phyloP scores from a whole-genome alignment of 108 stramenopile genomes.

The Cylindrotheca closterium region DNA sequence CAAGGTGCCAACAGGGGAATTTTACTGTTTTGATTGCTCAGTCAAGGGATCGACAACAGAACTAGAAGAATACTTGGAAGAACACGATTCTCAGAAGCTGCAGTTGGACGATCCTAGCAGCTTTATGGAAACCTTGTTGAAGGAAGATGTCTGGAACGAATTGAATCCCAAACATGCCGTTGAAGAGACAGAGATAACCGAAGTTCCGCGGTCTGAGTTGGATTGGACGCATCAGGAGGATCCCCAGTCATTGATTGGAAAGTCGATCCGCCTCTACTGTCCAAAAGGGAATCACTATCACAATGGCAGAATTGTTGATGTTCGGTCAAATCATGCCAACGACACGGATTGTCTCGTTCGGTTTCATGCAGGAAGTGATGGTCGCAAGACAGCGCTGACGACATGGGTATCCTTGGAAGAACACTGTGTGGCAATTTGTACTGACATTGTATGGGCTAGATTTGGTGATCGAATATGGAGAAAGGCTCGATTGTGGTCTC shows the following conservation, averaged over 20 bases:
- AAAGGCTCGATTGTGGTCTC: constrained; percentile 55
- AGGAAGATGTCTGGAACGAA: constrained; percentile 10
- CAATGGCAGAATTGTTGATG: constrained; percentile 67
- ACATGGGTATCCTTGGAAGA: constrained; percentile 80
- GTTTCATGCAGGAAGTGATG: constrained; percentile 57
- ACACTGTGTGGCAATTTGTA: constrained; percentile 64
- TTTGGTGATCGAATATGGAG: constrained; percentile 37
- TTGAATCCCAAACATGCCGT: background rate
- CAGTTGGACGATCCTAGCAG: background rate
- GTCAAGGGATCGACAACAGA: constrained; percentile 40
- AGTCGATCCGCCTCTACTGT: constrained; percentile 60
- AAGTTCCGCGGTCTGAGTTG: constrained; percentile 25
- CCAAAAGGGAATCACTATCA: constrained; percentile 69
- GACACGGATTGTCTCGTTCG: constrained; percentile 67
- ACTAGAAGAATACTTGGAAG: constrained; percentile 53
- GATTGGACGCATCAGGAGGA: constrained; percentile 11
- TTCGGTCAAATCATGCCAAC: constrained; percentile 6
- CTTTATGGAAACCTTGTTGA: background rate
- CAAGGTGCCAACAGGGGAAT: constrained; percentile 52
- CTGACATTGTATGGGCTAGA: constrained; percentile 45
- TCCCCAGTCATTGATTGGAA: constrained; percentile 61
- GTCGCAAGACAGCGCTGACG: constrained; percentile 55
- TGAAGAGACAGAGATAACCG: background rate
- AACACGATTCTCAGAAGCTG: constrained; percentile 20
- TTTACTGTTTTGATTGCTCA: constrained; percentile 57